A percentile compares a stretch with the other conserved stretches of the same genome.
Conservation (phyloP, 1,284 basidiomycete genomes). For the Serendipita sp. region DNA sequence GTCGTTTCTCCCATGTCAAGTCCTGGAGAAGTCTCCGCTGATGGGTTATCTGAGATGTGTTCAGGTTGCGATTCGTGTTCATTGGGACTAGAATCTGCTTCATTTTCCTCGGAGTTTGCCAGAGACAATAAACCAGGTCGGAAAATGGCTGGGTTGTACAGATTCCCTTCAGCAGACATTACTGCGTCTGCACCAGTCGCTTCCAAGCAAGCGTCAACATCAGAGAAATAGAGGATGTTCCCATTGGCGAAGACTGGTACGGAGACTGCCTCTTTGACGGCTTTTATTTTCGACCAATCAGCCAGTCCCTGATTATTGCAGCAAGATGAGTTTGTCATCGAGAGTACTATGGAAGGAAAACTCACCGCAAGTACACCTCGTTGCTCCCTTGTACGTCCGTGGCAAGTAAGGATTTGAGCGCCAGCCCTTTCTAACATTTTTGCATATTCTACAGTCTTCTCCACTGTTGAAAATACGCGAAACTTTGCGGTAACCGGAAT, state of each 20-base stretch:
- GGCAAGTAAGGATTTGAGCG: slow-evolving; percentile 89
- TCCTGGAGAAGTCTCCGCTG: neutral
- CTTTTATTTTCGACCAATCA: slow-evolving; percentile 72
- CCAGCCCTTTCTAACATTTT: slow-evolving; percentile 90
- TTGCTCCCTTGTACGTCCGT: slow-evolving; percentile 58
- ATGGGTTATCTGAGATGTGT: neutral
- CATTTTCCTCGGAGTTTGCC: neutral
- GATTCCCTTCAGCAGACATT: slow-evolving; percentile 91
- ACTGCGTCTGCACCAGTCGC: slow-evolving; percentile 81
- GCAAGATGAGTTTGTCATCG: slow-evolving; percentile 10
- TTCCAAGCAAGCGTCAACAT: slow-evolving; percentile 64
- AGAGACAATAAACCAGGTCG: neutral
- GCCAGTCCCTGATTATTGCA: slow-evolving; percentile 50
- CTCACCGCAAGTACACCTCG: slow-evolving; percentile 24
- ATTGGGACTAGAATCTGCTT: neutral
- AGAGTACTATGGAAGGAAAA: slow-evolving; percentile 6
- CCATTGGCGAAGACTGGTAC: slow-evolving; percentile 96
- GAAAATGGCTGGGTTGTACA: slow-evolving; percentile 89
- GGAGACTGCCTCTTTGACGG: slow-evolving; percentile 75
- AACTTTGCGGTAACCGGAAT: slow-evolving; percentile 95
- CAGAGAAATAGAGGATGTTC: slow-evolving; percentile 77
- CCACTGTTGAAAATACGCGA: slow-evolving; percentile 73
- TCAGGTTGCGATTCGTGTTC: neutral
- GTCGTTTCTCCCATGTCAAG: too few relatives aligned
- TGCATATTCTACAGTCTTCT: slow-evolving; percentile 86